Conservation (phyloP, 1,284 basidiomycete genomes). For the Ustilago lituana region DNA sequence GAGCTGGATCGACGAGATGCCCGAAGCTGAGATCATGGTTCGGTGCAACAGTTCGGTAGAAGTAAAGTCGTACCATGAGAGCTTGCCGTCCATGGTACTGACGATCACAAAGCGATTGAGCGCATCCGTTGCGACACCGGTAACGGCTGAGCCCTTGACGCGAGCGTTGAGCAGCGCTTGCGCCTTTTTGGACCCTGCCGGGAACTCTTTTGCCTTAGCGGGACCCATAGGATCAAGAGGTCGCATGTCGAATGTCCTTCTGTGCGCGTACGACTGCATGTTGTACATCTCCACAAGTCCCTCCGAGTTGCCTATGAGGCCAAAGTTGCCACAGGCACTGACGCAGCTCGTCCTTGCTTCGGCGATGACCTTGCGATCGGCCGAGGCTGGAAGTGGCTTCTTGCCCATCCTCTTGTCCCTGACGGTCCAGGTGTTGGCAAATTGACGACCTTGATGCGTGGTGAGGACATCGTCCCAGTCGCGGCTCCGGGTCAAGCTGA, state of each 20-base stretch:
- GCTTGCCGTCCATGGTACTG: conserved; percentile 85
- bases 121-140: conserved; percentile 85
- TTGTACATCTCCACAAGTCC: conserved; percentile 64
- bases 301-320: conserved; percentile 72
- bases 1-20: conserved; percentile 77
- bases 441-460: conserved; percentile 76
- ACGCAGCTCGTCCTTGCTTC: conserved; percentile 72
- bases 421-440: conserved; percentile 58
- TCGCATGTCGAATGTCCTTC: conserved; percentile 71
- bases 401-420: conserved; percentile 59
- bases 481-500: conserved; percentile 82
- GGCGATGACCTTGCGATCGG: conserved; percentile 66
- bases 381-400: conserved; percentile 42
- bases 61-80: conserved; percentile 95
- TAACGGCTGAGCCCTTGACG: conserved; percentile 65
- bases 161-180: conserved; percentile 27
- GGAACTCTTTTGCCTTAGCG: conserved; percentile 33
- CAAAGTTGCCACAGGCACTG: conserved; percentile 95
- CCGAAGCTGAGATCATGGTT: conserved; percentile 76
- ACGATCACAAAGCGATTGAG: conserved; percentile 84
- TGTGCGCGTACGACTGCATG: conserved; percentile 83
- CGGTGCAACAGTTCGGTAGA: conserved; percentile 76
- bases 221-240: conserved; percentile 35
- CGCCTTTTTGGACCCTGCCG: conserved; percentile 32
- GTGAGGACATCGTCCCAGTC: conserved; percentile 99